Evolutionary conservation across 331 rosid species (phyloP).

Genomic region (Pyracantha coccinea): DNA sequence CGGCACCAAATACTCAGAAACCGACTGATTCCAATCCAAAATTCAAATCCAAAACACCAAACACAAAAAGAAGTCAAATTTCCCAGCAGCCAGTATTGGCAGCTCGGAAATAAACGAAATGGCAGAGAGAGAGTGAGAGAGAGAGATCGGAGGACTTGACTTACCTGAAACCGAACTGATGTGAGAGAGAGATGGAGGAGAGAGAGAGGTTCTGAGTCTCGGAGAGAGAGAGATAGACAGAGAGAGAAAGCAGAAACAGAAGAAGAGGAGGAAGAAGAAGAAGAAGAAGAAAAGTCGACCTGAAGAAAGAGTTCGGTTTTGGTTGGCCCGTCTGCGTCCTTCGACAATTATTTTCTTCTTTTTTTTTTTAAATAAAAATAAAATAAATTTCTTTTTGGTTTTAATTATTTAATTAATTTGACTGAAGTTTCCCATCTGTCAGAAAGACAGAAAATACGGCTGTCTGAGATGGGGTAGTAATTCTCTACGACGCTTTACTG

Average conservation of each 20-base stretch:
- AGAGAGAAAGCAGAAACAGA: not conserved
- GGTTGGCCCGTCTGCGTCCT: constrained; percentile 94
- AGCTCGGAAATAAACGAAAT: not conserved
- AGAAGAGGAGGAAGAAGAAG: too few species aligned
- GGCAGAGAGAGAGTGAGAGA: not conserved
- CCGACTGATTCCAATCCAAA: not conserved
- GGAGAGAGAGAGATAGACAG: not conserved
- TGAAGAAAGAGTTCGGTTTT: constrained; percentile 44
- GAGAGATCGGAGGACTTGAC: constrained; percentile 21
- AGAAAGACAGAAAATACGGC: constrained; percentile 40
- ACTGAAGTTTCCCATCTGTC: not conserved
- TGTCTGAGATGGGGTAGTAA: not conserved
- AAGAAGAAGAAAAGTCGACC: constrained; percentile 33
- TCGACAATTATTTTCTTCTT: constrained; percentile 4
- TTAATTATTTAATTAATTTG: not conserved
- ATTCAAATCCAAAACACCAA: not conserved
- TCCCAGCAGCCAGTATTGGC: not conserved
- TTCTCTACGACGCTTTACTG: not conserved
- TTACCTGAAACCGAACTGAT: constrained; percentile 30
- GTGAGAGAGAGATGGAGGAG: constrained; percentile 21
- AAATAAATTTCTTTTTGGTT: not conserved
- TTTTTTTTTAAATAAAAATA: not conserved
- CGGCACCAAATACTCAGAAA: not conserved
- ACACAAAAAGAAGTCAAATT: not conserved
- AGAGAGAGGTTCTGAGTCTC: not conserved